Base-by-base conservation (phyloP, 176 grass and related monocot genomes). In the Cocos nucifera region DNA sequence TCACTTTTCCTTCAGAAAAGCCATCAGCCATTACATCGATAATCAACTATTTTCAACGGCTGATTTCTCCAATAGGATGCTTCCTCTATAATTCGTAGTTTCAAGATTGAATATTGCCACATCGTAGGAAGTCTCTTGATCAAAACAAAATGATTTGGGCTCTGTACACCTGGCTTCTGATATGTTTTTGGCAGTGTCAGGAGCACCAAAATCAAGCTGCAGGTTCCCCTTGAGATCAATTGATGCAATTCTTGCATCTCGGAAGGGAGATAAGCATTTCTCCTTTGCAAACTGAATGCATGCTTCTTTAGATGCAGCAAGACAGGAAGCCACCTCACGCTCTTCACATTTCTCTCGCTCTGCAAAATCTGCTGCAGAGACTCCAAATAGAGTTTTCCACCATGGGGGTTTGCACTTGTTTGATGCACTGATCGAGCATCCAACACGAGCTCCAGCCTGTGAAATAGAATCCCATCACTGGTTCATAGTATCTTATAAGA, bases 331-430 rank as follows among this genome's bases (percentile, higher is more conserved):
- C 81, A 89, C 89, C 53, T 95, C 89, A 29, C 22, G 57, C 20
- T 95, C 78, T 63, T 95, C 89, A 53, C 89, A 95, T 66, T 58
- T 62, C 32, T 85, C 78, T 69, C 89, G 69, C 63, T 72, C 81
- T 17, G 51, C 51, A 51, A 82, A 87, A 60, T 89, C 75, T 3
- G 56, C 58, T 0, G 58, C 56, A 25, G 79, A 16, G 51, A 50
- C 64, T 80, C 70, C 74, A 69, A 91, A 73, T 15, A 97, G 67
- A 39, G 72, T 52, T 76, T 84, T 91, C 87, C 92, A 97, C 86
- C 83, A 97, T 20, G 81, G 75, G 12, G 83, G 78, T 63, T 75
- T 97, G 63, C 87, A 98, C 58, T 92, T 92, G 53, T 78, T 76
- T 65, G 84, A 83, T 29, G 84, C 87, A 8, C 78, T 67, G 70